Base-by-base conservation (phyloP, 2,329 filamentous ascomycete genomes). In the Colletotrichum tropicicola region DNA sequence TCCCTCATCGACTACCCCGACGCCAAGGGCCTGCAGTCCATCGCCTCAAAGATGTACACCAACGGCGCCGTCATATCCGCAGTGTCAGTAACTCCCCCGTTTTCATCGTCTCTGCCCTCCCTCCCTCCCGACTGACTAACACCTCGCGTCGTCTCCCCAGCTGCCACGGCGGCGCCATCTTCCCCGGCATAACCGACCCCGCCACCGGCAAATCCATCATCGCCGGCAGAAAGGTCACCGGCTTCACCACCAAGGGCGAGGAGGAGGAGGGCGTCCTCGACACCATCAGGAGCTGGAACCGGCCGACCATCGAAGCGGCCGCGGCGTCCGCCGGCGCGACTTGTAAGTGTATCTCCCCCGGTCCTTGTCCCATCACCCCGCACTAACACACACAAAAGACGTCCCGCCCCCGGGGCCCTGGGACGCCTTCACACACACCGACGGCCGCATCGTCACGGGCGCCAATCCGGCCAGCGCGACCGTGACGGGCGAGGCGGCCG, bases 1-100 rank as follows among this genome's bases (percentile, higher is more conserved):
- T 74, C 80, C 2, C 67, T 83, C 49, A 78, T 83, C 54, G 81
- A 84, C 68, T 83, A 83, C 67, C 80, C 82, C 5, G 74, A 73
- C 28, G 80, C 82, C 5, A 75, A 66, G 19, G 70, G 65, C 2
- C 72, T 83, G 52, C 79, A 83, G 65, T 71, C 70, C 8, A 77
- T 83, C 55, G 81, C 80, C 2, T 68, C 73, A 17, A 68, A 75
- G 30, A 74, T 84, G 15, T 83, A 74, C 69, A 70, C 72, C 1
- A 74, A 76, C 43, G 78, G 79, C 5, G 79, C 79, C 23, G 70
- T 84, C 43, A 73, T 84, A 27, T 73, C 78, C 7, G 75, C 79
- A 10, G 82, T 84, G 45, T 59, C 3, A 8, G 41, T 56, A 3
- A 5, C 7, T 4, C n/a, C 39, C 13, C 19, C 15, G 8, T 17